Conservation (phyloP, 305 asterid species). For the Fraxinus albicans region DNA sequence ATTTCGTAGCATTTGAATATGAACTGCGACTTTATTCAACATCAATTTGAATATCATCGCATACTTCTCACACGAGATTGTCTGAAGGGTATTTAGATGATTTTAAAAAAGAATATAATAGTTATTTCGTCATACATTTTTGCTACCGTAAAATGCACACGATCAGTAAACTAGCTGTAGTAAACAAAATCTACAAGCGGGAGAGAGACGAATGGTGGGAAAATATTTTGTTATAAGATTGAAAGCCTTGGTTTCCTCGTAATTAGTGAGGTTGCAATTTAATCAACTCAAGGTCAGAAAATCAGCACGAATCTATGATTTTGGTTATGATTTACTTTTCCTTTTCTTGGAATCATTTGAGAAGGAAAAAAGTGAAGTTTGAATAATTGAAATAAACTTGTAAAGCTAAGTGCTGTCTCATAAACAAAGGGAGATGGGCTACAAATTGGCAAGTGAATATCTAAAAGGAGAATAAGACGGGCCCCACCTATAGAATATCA, state of each 20-base stretch:
- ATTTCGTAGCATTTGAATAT: too few relatives aligned
- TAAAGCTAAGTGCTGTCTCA: conserved; percentile 28
- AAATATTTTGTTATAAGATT: neutral
- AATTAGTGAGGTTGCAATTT: neutral
- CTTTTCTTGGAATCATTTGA: conserved; percentile 21
- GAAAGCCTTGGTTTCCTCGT: neutral
- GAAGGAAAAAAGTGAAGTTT: conserved; percentile 19
- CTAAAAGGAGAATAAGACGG: neutral
- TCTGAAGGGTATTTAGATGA: neutral
- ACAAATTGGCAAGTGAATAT: conserved; percentile 34
- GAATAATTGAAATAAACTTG: conserved; percentile 6
- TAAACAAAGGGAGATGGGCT: conserved; percentile 35
- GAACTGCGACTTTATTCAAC: neutral
- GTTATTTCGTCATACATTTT: neutral
- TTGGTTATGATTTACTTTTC: neutral
- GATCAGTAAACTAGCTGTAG: neutral
- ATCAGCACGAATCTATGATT: neutral
- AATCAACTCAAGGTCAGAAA: neutral
- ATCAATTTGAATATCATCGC: neutral
- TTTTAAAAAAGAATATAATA: too few relatives aligned
- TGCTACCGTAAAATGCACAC: neutral
- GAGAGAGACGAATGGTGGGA: neutral
- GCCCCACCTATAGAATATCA: neutral
- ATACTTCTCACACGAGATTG: neutral
- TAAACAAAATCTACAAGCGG: neutral